Percentiles rank a stretch among this genome's conserved stretches.
Conservation (phyloP, 805 yeast genomes). For the Kazachstania taianensis region DNA sequence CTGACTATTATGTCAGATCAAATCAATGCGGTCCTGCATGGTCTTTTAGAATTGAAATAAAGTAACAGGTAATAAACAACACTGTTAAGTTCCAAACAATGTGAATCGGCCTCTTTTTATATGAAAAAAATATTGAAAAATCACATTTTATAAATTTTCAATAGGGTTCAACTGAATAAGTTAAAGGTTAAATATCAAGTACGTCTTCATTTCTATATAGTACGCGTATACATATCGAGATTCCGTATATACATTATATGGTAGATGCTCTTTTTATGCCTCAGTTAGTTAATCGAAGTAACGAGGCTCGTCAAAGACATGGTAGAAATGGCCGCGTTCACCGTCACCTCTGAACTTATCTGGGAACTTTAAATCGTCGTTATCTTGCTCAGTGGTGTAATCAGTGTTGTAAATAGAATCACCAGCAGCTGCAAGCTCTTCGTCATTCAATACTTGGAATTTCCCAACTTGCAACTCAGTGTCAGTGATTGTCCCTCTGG, state of each 20-base stretch:
- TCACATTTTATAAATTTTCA: too few relatives aligned
- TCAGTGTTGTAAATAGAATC: conserved; percentile 43
- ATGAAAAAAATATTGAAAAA: too few relatives aligned
- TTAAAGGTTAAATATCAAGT: too few relatives aligned
- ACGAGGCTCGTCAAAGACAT: conserved; percentile 90
- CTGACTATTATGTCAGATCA: background rate
- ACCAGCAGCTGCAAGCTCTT: conserved; percentile 24
- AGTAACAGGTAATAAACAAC: too few relatives aligned
- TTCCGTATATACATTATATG: too few relatives aligned
- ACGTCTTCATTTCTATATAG: too few relatives aligned
- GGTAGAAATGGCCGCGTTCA: conserved; percentile 85
- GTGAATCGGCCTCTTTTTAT: too few relatives aligned
- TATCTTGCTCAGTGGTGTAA: conserved; percentile 41
- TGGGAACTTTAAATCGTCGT: conserved; percentile 66
- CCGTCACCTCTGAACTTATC: conserved; percentile 76
- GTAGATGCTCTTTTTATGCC: too few relatives aligned
- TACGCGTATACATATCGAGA: too few relatives aligned
- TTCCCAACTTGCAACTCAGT: conserved; percentile 95
- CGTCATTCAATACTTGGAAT: conserved; percentile 47
- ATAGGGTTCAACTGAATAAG: too few relatives aligned
- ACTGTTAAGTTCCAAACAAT: too few relatives aligned
- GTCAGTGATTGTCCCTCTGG: conserved; percentile 89
- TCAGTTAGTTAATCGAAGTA: conserved; percentile 35
- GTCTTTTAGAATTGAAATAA: background rate
- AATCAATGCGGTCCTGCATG: background rate